These are phyloP conservation scores for Endocladia muricata DNA, from an alignment of 31 red algal genomes.

Conservation along the genomic window DNA sequence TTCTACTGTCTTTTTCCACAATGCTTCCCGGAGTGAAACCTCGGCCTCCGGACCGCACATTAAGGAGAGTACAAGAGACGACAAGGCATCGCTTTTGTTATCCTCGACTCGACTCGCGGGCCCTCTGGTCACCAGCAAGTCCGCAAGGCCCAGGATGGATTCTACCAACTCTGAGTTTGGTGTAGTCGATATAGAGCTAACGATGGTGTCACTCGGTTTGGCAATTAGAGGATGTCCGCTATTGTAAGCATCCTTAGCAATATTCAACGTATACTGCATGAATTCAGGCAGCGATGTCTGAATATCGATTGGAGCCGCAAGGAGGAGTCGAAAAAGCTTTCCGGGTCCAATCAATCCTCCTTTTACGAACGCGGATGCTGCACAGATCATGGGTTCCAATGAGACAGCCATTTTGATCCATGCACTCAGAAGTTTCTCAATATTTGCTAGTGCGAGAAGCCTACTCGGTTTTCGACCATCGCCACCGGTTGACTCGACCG, in stretches of 20 bases:
- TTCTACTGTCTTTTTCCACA: conserved; percentile 48
- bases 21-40: conserved; percentile 16
- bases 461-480: background rate
- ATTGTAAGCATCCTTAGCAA: background rate
- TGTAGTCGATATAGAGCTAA: conserved; percentile 34
- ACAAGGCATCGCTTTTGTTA: conserved; percentile 15
- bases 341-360: background rate
- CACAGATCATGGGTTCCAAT: conserved; percentile 1
- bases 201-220: conserved; percentile 10
- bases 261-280: background rate
- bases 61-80: conserved; percentile 40
- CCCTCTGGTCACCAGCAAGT: conserved; percentile 43
- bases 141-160: conserved; percentile 14
- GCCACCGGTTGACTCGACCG: background rate
- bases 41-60: conserved; percentile 47
- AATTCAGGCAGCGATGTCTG: background rate
- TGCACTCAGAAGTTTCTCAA: background rate
- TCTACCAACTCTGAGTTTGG: conserved; percentile 22
- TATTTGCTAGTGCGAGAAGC: background rate
- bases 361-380: conserved; percentile 13
- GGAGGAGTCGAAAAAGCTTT: background rate
- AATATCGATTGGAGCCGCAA: background rate
- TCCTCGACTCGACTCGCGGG: background rate
- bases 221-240: background rate
- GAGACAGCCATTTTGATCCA: conserved; percentile 13